A percentile compares a stretch with the other conserved stretches of the same genome.
Evolutionary conservation across 169 alveolate genomes (phyloP).

Genomic region (Plasmodium knowlesi): DNA sequence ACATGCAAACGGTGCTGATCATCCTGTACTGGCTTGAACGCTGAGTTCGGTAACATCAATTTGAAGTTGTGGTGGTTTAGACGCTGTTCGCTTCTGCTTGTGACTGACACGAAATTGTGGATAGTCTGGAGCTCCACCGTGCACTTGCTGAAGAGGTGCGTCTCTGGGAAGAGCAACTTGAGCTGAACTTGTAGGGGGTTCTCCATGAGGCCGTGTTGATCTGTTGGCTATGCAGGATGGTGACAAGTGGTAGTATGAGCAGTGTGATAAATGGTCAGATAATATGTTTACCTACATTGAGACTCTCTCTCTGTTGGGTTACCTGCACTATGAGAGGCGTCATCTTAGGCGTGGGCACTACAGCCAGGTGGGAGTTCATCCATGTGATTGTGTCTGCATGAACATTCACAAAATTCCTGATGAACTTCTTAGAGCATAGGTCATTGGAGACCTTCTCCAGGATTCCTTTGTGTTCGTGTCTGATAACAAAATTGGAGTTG

Average conservation of each 20-base stretch:
- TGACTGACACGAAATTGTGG: conserved; percentile 27
- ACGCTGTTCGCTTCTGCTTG: conserved; percentile 25
- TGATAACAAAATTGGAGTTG: neutral
- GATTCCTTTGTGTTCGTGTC: conserved; percentile 15
- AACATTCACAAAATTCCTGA: conserved; percentile 15
- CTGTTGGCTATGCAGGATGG: neutral
- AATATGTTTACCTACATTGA: neutral
- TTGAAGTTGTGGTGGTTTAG: conserved; percentile 1
- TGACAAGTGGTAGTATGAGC: neutral
- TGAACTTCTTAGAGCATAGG: conserved; percentile 46
- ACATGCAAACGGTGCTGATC: conserved; percentile 5
- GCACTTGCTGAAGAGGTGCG: conserved; percentile 31
- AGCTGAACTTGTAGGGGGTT: conserved; percentile 8
- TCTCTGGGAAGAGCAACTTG: neutral
- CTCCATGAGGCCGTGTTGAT: conserved; percentile 20
- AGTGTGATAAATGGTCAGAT: neutral
- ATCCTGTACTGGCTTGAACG: conserved; percentile 15
- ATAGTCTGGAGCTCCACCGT: conserved; percentile 22
- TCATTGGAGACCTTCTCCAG: conserved; percentile 55
- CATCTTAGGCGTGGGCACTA: conserved; percentile 19
- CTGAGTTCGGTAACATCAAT: conserved; percentile 32
- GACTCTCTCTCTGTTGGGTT: neutral
- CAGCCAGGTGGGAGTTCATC: conserved; percentile 30
- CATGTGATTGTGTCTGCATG: conserved; percentile 13
- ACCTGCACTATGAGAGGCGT: conserved; percentile 15